Evolutionary conservation across 495 filamentous ascomycete species (phyloP).

Genomic region (Penicillium steckii): DNA sequence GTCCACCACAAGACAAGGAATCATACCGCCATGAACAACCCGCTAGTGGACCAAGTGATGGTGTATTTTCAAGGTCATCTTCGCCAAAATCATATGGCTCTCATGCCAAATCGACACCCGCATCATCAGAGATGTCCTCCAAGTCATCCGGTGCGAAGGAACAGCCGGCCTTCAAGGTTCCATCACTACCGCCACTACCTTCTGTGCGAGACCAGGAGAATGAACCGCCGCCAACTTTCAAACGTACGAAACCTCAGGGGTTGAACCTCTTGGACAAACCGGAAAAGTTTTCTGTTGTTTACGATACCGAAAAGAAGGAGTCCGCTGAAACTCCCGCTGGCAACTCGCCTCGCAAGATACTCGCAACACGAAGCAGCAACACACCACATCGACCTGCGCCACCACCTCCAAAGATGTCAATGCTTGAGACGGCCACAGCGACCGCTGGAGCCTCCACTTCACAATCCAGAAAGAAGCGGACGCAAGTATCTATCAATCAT

Average conservation of each 20-base stretch:
- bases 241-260: slow-evolving; percentile 60
- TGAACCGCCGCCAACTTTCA: slow-evolving; percentile 74
- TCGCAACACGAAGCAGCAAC: slow-evolving; percentile 74
- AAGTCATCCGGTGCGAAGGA: slow-evolving; percentile 35
- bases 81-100: slow-evolving; percentile 43
- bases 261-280: slow-evolving; percentile 58
- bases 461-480: slow-evolving; percentile 70
- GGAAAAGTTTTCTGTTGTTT: slow-evolving; percentile 52
- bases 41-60: slow-evolving; percentile 23
- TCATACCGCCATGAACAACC: slow-evolving; percentile 25
- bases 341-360: slow-evolving; percentile 65
- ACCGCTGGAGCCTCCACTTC: slow-evolving; percentile 75
- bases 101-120: slow-evolving; percentile 42
- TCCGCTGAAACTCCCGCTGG: slow-evolving; percentile 38
- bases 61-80: slow-evolving; percentile 37
- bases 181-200: slow-evolving; percentile 57
- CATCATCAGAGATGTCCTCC: slow-evolving; percentile 39
- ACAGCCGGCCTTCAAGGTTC: slow-evolving; percentile 66
- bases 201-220: slow-evolving; percentile 76
- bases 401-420: slow-evolving; percentile 91
- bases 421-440: slow-evolving; percentile 86
- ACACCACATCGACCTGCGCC: slow-evolving; percentile 80
- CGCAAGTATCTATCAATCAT: slow-evolving; percentile 82
- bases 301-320: slow-evolving; percentile 49
- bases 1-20: slow-evolving; percentile 31